A percentile compares a stretch with the other conserved stretches of the same genome.
These are phyloP conservation scores for Brassica rapa DNA, from an alignment of 345 rosid genomes.

Conservation along the genomic window DNA sequence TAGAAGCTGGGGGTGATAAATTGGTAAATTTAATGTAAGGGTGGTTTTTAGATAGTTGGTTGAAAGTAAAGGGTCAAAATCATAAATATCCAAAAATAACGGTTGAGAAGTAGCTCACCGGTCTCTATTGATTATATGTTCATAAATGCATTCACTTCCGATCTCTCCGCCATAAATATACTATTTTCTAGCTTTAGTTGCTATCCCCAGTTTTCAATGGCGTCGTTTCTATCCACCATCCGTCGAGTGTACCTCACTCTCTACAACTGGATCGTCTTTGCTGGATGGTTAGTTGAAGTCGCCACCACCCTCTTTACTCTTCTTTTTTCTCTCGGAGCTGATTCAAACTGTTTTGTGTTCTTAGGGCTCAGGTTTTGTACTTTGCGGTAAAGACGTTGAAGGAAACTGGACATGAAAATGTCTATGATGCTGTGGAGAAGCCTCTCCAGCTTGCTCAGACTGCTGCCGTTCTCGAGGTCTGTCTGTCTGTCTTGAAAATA, in stretches of 20 bases:
- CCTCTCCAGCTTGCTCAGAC: slow-evolving; percentile 92
- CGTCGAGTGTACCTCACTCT: slow-evolving; percentile 79
- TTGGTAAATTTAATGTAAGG: neutral
- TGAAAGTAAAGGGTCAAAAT: neutral
- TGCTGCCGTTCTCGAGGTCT: slow-evolving; percentile 88
- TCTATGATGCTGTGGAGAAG: slow-evolving; percentile 76
- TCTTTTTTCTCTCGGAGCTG: neutral
- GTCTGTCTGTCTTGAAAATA: neutral
- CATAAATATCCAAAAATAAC: slow-evolving; percentile 7
- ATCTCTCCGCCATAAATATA: slow-evolving; percentile 33
- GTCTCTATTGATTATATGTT: neutral
- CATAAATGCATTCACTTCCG: slow-evolving; percentile 29
- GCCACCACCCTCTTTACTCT: slow-evolving; percentile 13
- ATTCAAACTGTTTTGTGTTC: neutral
- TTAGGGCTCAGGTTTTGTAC: slow-evolving; percentile 77
- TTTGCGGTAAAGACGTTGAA: slow-evolving; percentile 65
- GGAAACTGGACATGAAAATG: slow-evolving; percentile 72
- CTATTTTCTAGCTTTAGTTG: neutral
- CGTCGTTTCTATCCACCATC: slow-evolving; percentile 44
- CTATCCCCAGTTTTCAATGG: slow-evolving; percentile 38
- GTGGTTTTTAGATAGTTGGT: neutral
- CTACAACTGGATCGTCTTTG: slow-evolving; percentile 84
- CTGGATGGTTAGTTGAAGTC: slow-evolving; percentile 64
- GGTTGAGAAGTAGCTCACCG: slow-evolving; percentile 37
- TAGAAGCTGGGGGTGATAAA: slow-evolving; percentile 6